phyloP scores from a whole-genome alignment of 208 protist species.

The Leishmania turanica region DNA sequence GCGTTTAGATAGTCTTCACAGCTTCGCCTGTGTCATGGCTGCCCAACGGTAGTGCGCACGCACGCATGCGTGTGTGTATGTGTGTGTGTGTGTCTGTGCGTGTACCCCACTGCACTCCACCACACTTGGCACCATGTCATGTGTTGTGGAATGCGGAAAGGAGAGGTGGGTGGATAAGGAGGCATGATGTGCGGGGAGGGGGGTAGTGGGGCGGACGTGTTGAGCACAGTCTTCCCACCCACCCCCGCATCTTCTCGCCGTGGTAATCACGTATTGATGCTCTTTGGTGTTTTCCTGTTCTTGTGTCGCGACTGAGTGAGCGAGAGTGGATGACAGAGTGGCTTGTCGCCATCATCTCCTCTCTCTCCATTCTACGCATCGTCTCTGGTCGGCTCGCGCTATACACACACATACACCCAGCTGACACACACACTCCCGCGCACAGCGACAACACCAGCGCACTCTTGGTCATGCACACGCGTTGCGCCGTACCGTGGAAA shows the following conservation, averaged over 20 bases:
- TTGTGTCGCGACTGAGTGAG: neutral
- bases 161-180: neutral
- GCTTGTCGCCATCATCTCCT: neutral
- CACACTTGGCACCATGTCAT: neutral
- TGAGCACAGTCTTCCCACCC: neutral
- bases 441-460: neutral
- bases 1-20: neutral
- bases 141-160: neutral
- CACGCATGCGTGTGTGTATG: slow-evolving; percentile 1
- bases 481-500: neutral
- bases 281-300: neutral
- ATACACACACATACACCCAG: neutral
- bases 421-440: neutral
- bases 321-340: neutral
- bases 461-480: neutral
- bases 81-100: slow-evolving; percentile 12
- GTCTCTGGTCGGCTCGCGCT: neutral
- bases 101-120: neutral
- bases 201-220: neutral
- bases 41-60: neutral
- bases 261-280: neutral
- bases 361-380: neutral
- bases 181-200: neutral
- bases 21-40: neutral
- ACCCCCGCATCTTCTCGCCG: neutral